Base-by-base conservation (phyloP, 2,329 filamentous ascomycete genomes). In the Cryoendolithus antarcticus region DNA sequence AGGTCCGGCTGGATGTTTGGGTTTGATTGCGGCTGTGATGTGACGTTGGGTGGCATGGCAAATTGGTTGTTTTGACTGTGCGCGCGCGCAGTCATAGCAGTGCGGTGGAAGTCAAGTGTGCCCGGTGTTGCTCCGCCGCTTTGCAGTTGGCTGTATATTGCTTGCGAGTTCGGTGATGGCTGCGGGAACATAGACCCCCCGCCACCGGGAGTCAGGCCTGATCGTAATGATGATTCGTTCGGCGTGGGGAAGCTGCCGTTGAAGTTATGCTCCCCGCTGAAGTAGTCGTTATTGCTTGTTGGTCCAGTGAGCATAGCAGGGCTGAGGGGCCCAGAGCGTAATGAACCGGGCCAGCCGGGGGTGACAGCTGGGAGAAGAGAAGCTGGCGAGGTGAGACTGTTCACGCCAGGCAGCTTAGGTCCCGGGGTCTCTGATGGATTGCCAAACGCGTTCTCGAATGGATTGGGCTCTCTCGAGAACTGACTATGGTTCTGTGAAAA, bases 101-200 rank as follows among this genome's bases (percentile, higher is more conserved):
- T 93, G 43, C 89, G 82, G 53, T 96, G 89, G 54, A 98, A 98
- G 55, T 98, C 91, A 36, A 93, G 67, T 0, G 89, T 94, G 45
- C 81, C 80, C 6, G 91, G 91, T 1, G 91, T 98, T 3, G 86
- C 82, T 40, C 81, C 83, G 48, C 84, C 84, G 56, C 76, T 83
- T 48, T 84, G 78, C 30, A 91, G 66, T 49, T 82, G 80, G 44
- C 81, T 80, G 62, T 88, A 85, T 5, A 95, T 65, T 37, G 82
- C 82, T 65, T 86, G 81, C 0, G 85, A 84, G 59, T 84, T 93
- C 4, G 86, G 88, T 58, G 83, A 93, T 2, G 86, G 82, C 39
- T 82, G 84, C 41, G 89, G 86, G 68, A 96, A 96, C 86, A 96
- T 96, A 52, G 88, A 93, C 52, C 88, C 89, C 59, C 88, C 86